Evolutionary conservation across 495 filamentous ascomycete genomes (phyloP).

Genomic region (Podospora fimiseda): DNA sequence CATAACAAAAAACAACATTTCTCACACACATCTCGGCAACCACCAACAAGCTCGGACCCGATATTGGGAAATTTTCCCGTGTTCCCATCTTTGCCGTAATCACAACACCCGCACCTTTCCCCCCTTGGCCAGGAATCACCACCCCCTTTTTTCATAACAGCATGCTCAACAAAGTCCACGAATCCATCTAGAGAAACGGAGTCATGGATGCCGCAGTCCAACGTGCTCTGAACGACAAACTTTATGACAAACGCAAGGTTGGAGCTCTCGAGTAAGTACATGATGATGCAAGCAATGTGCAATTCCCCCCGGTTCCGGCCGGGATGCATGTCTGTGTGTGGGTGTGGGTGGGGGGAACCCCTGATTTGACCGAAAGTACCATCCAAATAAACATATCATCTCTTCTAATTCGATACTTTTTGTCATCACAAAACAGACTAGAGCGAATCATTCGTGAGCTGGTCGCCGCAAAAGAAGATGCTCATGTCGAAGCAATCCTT

Average conservation of each 20-base stretch:
- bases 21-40: background rate
- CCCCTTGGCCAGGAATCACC: no score
- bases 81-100: background rate
- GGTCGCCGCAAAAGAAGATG: conserved; percentile 65
- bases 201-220: conserved; percentile 84
- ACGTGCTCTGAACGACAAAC: conserved; percentile 90
- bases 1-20: no score
- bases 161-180: conserved; percentile 3
- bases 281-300: background rate
- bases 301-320: conserved; percentile 1
- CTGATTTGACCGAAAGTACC: background rate
- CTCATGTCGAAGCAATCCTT: conserved; percentile 76
- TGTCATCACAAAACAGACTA: conserved; percentile 44
- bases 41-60: background rate
- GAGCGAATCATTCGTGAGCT: conserved; percentile 88
- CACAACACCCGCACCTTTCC: background rate
- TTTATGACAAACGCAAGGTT: conserved; percentile 95
- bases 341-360: background rate
- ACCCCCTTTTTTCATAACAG: background rate
- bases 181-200: conserved; percentile 10
- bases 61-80: background rate
- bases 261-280: conserved; percentile 86
- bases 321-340: background rate
- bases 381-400: background rate
- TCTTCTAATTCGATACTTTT: background rate